phyloP scores from a whole-genome alignment of 768 basidiomycete species.

The Porphyrellus cyaneotinctus region DNA sequence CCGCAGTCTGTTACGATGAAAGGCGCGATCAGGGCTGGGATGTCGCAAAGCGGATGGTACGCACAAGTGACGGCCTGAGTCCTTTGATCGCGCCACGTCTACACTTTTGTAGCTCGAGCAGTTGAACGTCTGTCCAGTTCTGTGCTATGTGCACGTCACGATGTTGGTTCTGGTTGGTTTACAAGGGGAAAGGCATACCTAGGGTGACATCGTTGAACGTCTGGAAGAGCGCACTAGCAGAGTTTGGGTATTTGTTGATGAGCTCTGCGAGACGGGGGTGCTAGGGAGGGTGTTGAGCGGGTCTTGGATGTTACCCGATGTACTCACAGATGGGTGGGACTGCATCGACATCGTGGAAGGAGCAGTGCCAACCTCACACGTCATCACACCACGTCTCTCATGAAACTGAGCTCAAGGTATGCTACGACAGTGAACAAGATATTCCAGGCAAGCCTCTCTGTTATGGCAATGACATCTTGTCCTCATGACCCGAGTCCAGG shows the following conservation, averaged over 20 bases:
- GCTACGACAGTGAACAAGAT: constrained; percentile 45
- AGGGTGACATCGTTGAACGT: constrained; percentile 70
- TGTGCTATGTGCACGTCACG: constrained; percentile 48
- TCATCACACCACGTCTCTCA: constrained; percentile 5
- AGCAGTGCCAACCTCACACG: neutral
- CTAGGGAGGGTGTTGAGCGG: constrained; percentile 29
- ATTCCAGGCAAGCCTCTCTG: constrained; percentile 34
- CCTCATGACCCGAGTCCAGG: constrained; percentile 27
- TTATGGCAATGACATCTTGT: neutral
- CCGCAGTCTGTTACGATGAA: constrained; percentile 34
- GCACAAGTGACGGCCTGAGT: constrained; percentile 48
- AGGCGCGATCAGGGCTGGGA: neutral
- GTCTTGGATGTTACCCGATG: neutral
- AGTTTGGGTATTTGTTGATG: constrained; percentile 56
- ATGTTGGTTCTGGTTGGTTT: neutral
- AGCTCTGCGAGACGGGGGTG: constrained; percentile 44
- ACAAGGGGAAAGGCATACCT: constrained; percentile 36
- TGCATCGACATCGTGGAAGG: constrained; percentile 5
- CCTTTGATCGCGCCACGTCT: constrained; percentile 58
- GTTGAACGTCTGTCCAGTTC: constrained; percentile 61
- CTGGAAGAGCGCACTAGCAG: constrained; percentile 63
- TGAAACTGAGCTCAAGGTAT: constrained; percentile 44
- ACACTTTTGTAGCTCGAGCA: constrained; percentile 56
- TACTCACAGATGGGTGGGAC: constrained; percentile 24
- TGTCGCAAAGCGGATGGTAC: constrained; percentile 1